A percentile compares a stretch with the other conserved stretches of the same genome.
phyloP scores from a whole-genome alignment of 306 rosid species.

The Cercis canadensis region DNA sequence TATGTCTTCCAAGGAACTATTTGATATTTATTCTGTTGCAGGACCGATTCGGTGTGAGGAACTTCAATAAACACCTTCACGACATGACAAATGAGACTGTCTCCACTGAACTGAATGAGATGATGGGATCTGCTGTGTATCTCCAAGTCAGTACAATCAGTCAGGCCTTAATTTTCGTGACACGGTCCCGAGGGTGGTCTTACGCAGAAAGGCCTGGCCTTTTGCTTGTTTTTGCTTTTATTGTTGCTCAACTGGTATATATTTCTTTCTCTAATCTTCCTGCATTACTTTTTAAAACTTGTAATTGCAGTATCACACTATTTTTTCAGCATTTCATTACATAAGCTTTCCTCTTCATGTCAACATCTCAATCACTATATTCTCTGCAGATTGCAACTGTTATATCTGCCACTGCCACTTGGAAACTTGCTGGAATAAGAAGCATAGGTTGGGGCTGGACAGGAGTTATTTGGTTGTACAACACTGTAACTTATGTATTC shows the following conservation, averaged over 20 bases:
- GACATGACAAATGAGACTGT: background rate
- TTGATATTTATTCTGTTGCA: constrained; percentile 34
- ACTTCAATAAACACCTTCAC: constrained; percentile 32
- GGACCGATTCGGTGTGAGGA: constrained; percentile 50
- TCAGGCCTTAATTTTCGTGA: constrained; percentile 77
- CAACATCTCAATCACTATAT: background rate
- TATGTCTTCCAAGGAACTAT: background rate
- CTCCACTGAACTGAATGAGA: constrained; percentile 24
- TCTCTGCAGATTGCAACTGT: constrained; percentile 64
- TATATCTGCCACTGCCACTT: constrained; percentile 56
- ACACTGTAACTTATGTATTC: constrained; percentile 51
- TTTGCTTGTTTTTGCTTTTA: constrained; percentile 63
- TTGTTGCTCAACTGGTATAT: constrained; percentile 70
- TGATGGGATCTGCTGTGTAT: constrained; percentile 66
- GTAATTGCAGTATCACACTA: background rate
- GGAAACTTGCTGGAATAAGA: constrained; percentile 54
- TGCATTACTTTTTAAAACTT: constrained; percentile 2
- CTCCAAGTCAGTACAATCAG: constrained; percentile 80
- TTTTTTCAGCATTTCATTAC: background rate
- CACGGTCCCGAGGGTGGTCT: constrained; percentile 78
- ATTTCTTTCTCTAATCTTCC: background rate
- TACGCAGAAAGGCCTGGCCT: constrained; percentile 71
- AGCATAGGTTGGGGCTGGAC: constrained; percentile 75
- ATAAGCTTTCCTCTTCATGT: background rate
- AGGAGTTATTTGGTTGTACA: constrained; percentile 70